phyloP scores from a whole-genome alignment of 495 filamentous ascomycete genomes.

The Penicillium riverlandense region DNA sequence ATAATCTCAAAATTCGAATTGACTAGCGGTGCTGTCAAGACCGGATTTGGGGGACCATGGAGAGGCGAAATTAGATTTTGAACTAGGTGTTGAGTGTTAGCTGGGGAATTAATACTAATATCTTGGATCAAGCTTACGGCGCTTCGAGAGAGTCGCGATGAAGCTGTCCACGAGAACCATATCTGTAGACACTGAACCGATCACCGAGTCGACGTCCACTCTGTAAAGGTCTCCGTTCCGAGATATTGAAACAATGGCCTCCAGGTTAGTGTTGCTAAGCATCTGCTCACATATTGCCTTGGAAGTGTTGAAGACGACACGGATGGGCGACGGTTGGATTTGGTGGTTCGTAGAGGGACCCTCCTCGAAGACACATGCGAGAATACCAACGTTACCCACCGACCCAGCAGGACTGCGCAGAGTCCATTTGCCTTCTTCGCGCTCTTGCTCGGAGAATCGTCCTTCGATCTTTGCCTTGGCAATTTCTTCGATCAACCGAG shows the following conservation, averaged over 20 bases:
- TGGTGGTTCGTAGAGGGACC: slow-evolving; percentile 21
- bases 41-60: slow-evolving; percentile 59
- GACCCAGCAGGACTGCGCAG: slow-evolving; percentile 56
- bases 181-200: slow-evolving; percentile 59
- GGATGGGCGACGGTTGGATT: slow-evolving; percentile 21
- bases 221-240: slow-evolving; percentile 42
- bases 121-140: slow-evolving; percentile 42
- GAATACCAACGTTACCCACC: slow-evolving; percentile 55
- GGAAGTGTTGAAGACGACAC: slow-evolving; percentile 33
- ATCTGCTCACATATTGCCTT: slow-evolving; percentile 22
- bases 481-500: slow-evolving; percentile 76
- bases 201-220: slow-evolving; percentile 51
- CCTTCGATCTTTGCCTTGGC: slow-evolving; percentile 80
- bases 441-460: slow-evolving; percentile 68
- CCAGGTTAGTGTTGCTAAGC: slow-evolving; percentile 23
- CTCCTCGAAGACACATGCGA: slow-evolving; percentile 74
- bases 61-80: slow-evolving; percentile 59
- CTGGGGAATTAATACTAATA: slow-evolving; percentile 34
- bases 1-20: slow-evolving; percentile 60
- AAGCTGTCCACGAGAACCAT: slow-evolving; percentile 61
- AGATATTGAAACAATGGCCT: slow-evolving; percentile 32
- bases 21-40: slow-evolving; percentile 48
- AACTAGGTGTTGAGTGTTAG: slow-evolving; percentile 7
- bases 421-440: slow-evolving; percentile 74
- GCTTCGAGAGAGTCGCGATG: slow-evolving; percentile 58